Evolutionary conservation across 352 stramenopile species (phyloP).

Genomic region (Globisporangium solare): DNA sequence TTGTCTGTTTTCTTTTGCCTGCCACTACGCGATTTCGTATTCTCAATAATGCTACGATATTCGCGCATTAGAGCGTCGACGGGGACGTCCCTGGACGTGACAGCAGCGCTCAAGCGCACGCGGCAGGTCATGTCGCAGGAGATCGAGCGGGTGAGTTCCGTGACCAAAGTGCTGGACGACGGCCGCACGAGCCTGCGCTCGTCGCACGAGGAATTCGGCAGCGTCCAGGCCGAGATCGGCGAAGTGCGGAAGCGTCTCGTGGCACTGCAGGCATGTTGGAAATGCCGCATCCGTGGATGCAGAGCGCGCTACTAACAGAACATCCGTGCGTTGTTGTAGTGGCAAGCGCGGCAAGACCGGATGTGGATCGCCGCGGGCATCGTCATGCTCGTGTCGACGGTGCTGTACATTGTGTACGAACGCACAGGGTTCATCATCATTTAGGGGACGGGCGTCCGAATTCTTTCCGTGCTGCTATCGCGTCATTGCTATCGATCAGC

Average conservation of each 20-base stretch:
- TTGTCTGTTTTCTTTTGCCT: neutral
- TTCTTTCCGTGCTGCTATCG: neutral
- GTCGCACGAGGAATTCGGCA: constrained; percentile 57
- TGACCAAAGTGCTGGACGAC: constrained; percentile 67
- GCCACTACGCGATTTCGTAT: neutral
- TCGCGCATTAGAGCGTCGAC: constrained; percentile 6
- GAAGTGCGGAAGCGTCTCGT: constrained; percentile 61
- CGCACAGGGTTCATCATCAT: constrained; percentile 66
- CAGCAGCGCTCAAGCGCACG: constrained; percentile 58
- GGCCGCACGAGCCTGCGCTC: constrained; percentile 49
- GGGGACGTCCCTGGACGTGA: constrained; percentile 53
- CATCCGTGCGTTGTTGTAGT: constrained; percentile 25
- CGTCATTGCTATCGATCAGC: neutral
- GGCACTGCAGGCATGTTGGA: constrained; percentile 27
- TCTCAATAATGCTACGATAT: neutral
- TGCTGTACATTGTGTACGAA: constrained; percentile 74
- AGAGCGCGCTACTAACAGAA: neutral
- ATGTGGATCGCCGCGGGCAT: constrained; percentile 77
- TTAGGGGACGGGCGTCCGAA: constrained; percentile 17
- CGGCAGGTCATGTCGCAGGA: constrained; percentile 67
- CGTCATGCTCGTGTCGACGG: constrained; percentile 48
- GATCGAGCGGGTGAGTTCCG: constrained; percentile 58
- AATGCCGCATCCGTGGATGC: neutral
- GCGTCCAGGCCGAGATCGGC: constrained; percentile 49
- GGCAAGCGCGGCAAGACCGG: constrained; percentile 69